Conservation (phyloP, 2,329 filamentous ascomycete species). For the Aspergillus fumigatiaffinis region DNA sequence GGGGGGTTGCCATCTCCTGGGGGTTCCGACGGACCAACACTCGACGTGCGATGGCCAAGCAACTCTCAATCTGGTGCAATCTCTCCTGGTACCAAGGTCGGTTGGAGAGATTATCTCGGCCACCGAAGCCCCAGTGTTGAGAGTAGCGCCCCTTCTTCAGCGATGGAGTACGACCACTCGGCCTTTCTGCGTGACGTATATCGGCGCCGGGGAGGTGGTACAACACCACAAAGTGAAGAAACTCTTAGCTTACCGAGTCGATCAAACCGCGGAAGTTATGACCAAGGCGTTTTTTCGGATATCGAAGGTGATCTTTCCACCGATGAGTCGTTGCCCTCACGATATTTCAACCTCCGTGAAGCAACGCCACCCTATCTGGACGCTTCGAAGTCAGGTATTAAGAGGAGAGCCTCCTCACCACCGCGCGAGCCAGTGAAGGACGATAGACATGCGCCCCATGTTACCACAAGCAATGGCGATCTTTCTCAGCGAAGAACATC, state of each 20-base stretch:
- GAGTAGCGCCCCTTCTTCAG: conserved; percentile 37
- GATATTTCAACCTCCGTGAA: conserved; percentile 38
- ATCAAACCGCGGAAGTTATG: conserved; percentile 60
- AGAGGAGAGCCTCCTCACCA: conserved; percentile 62
- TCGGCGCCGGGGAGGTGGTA: conserved; percentile 48
- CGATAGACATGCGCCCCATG: conserved; percentile 32
- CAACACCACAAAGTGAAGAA: conserved; percentile 49
- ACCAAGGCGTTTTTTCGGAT: conserved; percentile 54
- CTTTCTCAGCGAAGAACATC: conserved; percentile 52
- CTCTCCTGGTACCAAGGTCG: conserved; percentile 38
- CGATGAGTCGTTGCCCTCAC: conserved; percentile 34
- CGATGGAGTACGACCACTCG: conserved; percentile 39
- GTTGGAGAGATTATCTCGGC: conserved; percentile 41
- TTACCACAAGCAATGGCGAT: conserved; percentile 45
- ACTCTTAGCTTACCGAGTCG: conserved; percentile 46
- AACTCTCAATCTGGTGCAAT: conserved; percentile 39
- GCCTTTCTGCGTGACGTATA: conserved; percentile 28
- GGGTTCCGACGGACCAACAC: conserved; percentile 27
- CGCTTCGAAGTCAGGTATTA: conserved; percentile 52
- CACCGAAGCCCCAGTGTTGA: conserved; percentile 44
- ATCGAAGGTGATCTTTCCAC: conserved; percentile 40
- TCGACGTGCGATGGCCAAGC: conserved; percentile 37
- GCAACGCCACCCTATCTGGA: conserved; percentile 36
- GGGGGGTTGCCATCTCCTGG: conserved; percentile 31
- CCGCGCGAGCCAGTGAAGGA: conserved; percentile 50